These are phyloP conservation scores for Blastobotrys proliferans DNA, from an alignment of 1,139 yeast species.

Conservation along the genomic window DNA sequence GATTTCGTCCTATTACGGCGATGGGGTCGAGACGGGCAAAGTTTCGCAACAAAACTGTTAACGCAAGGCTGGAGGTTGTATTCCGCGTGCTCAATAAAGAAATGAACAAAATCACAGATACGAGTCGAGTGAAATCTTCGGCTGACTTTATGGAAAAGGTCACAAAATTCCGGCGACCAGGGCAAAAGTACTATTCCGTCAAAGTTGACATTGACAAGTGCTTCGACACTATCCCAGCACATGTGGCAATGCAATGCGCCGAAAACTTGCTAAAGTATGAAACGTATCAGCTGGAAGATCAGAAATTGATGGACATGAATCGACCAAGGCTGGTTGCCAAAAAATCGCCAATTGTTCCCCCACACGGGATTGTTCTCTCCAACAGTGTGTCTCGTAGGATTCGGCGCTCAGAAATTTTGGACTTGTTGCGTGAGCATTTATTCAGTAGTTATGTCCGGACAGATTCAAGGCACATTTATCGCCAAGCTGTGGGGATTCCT, in stretches of 20 bases:
- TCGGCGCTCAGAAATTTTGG: slow-evolving; percentile 15
- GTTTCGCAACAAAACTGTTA: slow-evolving; percentile 4
- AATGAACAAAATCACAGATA: not conserved
- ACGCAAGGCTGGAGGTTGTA: slow-evolving; percentile 28
- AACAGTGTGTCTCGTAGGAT: not conserved
- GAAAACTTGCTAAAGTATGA: slow-evolving; percentile 4
- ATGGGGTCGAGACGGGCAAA: slow-evolving; percentile 17
- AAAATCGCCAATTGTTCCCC: not conserved
- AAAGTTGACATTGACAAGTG: slow-evolving; percentile 80
- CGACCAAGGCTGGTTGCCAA: not conserved
- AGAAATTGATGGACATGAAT: not conserved
- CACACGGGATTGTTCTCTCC: not conserved
- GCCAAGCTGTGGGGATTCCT: slow-evolving; percentile 65
- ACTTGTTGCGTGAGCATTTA: slow-evolving; percentile 39
- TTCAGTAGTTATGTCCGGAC: slow-evolving; percentile 40
- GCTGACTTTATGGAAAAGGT: not conserved
- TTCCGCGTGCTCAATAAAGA: too few species aligned
- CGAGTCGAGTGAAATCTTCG: slow-evolving; percentile 14
- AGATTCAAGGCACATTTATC: slow-evolving; percentile 36
- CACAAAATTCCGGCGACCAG: not conserved
- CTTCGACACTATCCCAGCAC: slow-evolving; percentile 68
- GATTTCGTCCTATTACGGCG: slow-evolving; percentile 28
- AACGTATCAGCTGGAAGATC: not conserved
- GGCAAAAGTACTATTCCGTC: slow-evolving; percentile 48
- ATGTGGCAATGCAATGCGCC: slow-evolving; percentile 17